Conservation (phyloP, 441 rosid genomes). For the Lepidium campestre region DNA sequence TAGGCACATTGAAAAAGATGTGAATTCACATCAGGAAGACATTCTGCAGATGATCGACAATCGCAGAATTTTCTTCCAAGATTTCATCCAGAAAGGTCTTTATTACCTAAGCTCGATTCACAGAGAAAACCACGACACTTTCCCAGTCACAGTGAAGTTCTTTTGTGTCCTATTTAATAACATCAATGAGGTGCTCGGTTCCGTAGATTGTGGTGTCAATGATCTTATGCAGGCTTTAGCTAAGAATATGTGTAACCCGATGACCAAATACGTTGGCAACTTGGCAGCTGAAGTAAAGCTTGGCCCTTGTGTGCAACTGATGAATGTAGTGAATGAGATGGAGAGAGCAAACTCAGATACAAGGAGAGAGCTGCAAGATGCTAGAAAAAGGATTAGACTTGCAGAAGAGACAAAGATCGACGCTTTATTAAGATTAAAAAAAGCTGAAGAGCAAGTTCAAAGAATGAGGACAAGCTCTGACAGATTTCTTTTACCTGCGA, state of each 20-base stretch:
- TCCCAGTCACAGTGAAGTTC: constrained; percentile 34
- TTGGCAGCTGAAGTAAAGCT: constrained; percentile 43
- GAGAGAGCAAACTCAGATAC: constrained; percentile 37
- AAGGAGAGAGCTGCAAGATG: constrained; percentile 42
- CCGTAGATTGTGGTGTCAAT: constrained; percentile 46
- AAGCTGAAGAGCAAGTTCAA: constrained; percentile 35
- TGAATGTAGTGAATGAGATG: constrained; percentile 49
- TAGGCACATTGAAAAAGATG: constrained; percentile 42
- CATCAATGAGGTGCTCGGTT: constrained; percentile 35
- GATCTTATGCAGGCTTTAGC: constrained; percentile 41
- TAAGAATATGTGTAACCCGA: constrained; percentile 47
- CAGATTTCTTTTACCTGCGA: constrained; percentile 21
- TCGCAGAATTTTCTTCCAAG: constrained; percentile 35
- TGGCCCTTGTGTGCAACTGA: constrained; percentile 36
- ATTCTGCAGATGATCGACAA: constrained; percentile 34
- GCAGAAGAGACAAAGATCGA: constrained; percentile 43
- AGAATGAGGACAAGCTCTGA: constrained; percentile 28
- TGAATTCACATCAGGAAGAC: constrained; percentile 36
- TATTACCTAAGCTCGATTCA: constrained; percentile 18
- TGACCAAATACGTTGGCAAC: constrained; percentile 46
- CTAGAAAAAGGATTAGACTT: constrained; percentile 33
- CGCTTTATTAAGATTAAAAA: constrained; percentile 39
- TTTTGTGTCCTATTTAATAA: constrained; percentile 35
- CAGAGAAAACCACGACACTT: constrained; percentile 36
- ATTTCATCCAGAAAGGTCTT: constrained; percentile 38